phyloP scores from a whole-genome alignment of 164 flowering plant species.

The Chloranthus sessilifolius region DNA sequence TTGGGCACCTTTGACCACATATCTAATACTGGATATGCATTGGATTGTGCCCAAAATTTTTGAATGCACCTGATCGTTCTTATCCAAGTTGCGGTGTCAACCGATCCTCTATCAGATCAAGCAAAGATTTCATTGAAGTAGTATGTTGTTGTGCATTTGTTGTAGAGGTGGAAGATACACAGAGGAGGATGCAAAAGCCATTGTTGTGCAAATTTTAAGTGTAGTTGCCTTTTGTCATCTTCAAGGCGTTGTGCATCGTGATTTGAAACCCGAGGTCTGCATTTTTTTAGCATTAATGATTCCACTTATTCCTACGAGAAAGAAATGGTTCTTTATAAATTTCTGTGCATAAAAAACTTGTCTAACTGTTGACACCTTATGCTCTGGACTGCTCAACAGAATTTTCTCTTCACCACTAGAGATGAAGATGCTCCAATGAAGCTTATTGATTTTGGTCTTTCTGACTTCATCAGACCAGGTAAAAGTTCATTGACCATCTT shows the following conservation, averaged over 20 bases:
- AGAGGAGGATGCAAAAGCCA: conserved; percentile 75
- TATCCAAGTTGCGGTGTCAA: too few relatives aligned
- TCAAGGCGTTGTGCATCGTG: conserved; percentile 94
- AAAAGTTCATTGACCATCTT: conserved; percentile 1
- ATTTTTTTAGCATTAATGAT: too few relatives aligned
- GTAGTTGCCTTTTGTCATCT: conserved; percentile 80
- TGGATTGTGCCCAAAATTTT: too few relatives aligned
- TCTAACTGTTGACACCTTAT: neutral
- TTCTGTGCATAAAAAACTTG: neutral
- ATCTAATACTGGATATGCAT: too few relatives aligned
- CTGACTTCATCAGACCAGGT: conserved; percentile 93
- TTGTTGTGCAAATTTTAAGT: conserved; percentile 58
- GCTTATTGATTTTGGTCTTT: conserved; percentile 98
- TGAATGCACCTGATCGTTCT: too few relatives aligned
- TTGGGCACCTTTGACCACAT: too few relatives aligned
- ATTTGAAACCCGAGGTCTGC: conserved; percentile 86
- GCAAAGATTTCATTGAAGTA: neutral
- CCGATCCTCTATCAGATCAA: too few relatives aligned
- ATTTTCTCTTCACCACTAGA: conserved; percentile 25
- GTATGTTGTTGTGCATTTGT: conserved; percentile 1
- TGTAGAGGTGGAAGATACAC: conserved; percentile 83
- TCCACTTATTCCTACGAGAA: too few relatives aligned
- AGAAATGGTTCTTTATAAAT: neutral
- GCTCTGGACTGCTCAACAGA: neutral
- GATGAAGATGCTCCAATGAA: conserved; percentile 88